These are phyloP conservation scores for Camellia oleifera DNA, from an alignment of 179 eudicot genomes.

Conservation along the genomic window DNA sequence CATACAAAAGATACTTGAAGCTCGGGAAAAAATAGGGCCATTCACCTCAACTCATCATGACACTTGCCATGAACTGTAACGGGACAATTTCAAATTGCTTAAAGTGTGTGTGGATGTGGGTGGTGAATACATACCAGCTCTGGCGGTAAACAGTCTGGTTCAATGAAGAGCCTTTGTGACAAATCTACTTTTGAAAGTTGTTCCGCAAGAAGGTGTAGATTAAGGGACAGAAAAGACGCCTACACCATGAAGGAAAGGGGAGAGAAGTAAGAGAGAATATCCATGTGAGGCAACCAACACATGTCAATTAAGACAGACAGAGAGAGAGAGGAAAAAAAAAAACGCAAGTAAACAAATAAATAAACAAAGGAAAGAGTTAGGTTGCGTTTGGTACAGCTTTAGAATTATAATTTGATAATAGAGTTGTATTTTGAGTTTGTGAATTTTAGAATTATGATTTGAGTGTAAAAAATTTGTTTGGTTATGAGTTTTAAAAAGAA, in stretches of 20 bases:
- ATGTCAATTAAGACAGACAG: neutral
- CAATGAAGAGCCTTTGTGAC: constrained; percentile 63
- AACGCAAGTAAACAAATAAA: neutral
- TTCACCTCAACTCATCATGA: neutral
- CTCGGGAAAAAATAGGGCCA: neutral
- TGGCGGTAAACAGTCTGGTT: constrained; percentile 54
- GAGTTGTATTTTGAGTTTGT: no score
- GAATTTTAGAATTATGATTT: no score
- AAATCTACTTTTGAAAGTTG: constrained; percentile 58
- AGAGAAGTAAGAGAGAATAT: constrained; percentile 5
- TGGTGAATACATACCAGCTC: constrained; percentile 49
- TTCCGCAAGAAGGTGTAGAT: constrained; percentile 54
- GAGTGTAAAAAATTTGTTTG: no score
- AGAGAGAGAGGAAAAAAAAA: neutral
- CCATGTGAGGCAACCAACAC: neutral
- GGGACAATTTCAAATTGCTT: neutral
- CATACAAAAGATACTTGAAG: neutral
- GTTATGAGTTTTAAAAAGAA: no score
- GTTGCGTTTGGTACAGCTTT: no score
- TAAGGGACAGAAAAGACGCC: constrained; percentile 62
- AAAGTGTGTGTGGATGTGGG: neutral
- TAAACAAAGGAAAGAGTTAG: neutral
- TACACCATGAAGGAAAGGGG: constrained; percentile 15
- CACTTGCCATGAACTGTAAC: neutral
- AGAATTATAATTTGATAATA: no score